Evolutionary conservation across 495 filamentous ascomycete genomes (phyloP).

Genomic region (Aspergillus egyptiacus): DNA sequence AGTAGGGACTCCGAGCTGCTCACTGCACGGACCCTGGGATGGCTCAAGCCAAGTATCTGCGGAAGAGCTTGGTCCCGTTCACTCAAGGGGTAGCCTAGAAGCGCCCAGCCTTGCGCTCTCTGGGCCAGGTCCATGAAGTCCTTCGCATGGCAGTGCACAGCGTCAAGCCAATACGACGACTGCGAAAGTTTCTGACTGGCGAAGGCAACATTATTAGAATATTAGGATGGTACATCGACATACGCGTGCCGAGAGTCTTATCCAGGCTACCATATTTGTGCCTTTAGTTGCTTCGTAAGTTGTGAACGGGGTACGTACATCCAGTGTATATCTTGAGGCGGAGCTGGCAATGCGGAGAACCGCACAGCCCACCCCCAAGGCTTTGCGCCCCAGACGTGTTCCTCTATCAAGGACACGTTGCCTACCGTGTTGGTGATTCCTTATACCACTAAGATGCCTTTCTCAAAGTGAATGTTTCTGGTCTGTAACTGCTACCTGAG

Average conservation of each 20-base stretch:
- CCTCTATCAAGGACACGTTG: not conserved
- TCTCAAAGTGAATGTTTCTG: not conserved
- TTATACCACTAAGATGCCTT: not conserved
- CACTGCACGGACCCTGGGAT: too few relatives aligned
- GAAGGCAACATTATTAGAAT: not conserved
- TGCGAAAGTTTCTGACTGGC: not conserved
- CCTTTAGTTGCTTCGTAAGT: too few relatives aligned
- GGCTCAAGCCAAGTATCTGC: too few relatives aligned
- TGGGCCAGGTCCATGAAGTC: not conserved
- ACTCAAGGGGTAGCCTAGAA: too few relatives aligned
- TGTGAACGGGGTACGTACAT: too few relatives aligned
- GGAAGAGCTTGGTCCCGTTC: too few relatives aligned
- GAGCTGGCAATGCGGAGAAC: constrained; percentile 3
- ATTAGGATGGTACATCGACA: too few relatives aligned
- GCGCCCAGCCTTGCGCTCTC: too few relatives aligned
- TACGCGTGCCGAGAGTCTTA: not conserved
- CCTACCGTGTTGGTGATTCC: not conserved
- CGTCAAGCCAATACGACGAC: not conserved
- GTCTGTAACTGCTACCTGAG: not conserved
- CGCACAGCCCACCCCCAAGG: constrained; percentile 1
- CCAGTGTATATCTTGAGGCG: not conserved
- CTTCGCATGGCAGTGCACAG: not conserved
- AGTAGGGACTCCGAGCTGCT: too few relatives aligned
- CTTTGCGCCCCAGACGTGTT: constrained; percentile 2
- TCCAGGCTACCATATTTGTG: not conserved